Evolutionary conservation across 2,329 filamentous ascomycete species (phyloP), one percentile per base, ranked within the genome.

Genomic region (Capronia coronata): DNA sequence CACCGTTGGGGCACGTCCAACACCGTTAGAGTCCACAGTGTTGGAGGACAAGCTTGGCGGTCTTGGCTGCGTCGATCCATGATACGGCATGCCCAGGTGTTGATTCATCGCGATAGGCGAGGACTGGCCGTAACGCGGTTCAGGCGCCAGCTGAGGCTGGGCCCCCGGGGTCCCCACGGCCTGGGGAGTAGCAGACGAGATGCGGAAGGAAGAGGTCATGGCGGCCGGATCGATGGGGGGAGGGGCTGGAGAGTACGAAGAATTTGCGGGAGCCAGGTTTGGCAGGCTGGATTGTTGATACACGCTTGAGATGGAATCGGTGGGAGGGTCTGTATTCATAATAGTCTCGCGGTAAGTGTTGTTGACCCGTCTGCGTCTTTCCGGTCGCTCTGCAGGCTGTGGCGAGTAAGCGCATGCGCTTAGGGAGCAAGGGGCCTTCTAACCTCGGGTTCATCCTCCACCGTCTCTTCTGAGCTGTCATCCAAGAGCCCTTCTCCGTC

Each of bases 301-400:
- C 40, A 51, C 27, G 21, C 23, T 48, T 11, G 57, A 30, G 10
- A 39, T 13, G 6, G 52, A 19, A 10, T 53, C 54, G 23, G 27
- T 30, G 2, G 48, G 46, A 13, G 37, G 34, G 27, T 42, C 48
- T 11, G 56, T 49, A 35, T 54, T 58, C 56, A 59, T 54, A 38
- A 60, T 56, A 9, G 52, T 48, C 42, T 61, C 59, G 48, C 56
- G 54, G 48, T 54, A 53, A 43, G 52, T 54, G 43, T 59, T 57
- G 47, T 60, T 59, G n/a, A 42, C 43, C 45, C 59, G 46, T 54
- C 71, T 72, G 16, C 67, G 63, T 49, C 71, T 68, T 38, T 72
- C 66, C 5, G 71, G 71, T 42, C 71, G 65, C 63, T 74, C 71
- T 62, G 71, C 65, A 35, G 71, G 71, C 71, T 74, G 53, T 38